phyloP scores from a whole-genome alignment of 805 yeast species.

The Starmera dryadoides region DNA sequence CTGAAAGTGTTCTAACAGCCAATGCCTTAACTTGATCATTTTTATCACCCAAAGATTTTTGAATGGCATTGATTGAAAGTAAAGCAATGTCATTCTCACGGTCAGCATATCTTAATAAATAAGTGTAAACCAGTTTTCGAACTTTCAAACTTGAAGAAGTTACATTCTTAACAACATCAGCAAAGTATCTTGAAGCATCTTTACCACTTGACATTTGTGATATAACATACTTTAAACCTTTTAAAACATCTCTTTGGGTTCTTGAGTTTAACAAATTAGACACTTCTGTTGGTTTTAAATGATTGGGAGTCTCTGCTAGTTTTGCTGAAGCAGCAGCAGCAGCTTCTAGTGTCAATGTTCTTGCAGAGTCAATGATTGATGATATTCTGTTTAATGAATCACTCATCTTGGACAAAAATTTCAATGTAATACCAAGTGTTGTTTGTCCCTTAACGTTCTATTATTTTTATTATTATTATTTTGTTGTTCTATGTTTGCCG shows the following conservation, averaged over 20 bases:
- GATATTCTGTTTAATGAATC: conserved; percentile 57
- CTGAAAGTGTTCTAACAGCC: conserved; percentile 73
- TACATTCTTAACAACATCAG: conserved; percentile 85
- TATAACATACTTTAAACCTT: conserved; percentile 52
- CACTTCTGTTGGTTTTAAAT: conserved; percentile 60
- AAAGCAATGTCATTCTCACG: conserved; percentile 84
- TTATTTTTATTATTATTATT: too few relatives aligned
- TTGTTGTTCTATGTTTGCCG: too few relatives aligned
- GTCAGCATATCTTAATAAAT: conserved; percentile 71
- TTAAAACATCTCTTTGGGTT: conserved; percentile 53
- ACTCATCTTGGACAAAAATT: conserved; percentile 35
- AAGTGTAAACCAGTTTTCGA: conserved; percentile 69
- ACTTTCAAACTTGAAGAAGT: conserved; percentile 59
- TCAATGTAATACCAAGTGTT: too few relatives aligned
- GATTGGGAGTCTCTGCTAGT: conserved; percentile 51
- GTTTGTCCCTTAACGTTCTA: background rate
- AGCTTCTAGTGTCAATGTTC: conserved; percentile 73
- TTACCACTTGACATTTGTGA: conserved; percentile 35
- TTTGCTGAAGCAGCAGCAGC: conserved; percentile 72
- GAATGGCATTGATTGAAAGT: conserved; percentile 85
- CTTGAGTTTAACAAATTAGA: conserved; percentile 59
- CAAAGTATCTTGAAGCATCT: conserved; percentile 43
- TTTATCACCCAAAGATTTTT: conserved; percentile 68
- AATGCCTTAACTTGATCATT: conserved; percentile 62
- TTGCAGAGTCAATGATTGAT: conserved; percentile 72